Conservation (phyloP, 768 basidiomycete genomes). For the Rhizopogon vulgaris region DNA sequence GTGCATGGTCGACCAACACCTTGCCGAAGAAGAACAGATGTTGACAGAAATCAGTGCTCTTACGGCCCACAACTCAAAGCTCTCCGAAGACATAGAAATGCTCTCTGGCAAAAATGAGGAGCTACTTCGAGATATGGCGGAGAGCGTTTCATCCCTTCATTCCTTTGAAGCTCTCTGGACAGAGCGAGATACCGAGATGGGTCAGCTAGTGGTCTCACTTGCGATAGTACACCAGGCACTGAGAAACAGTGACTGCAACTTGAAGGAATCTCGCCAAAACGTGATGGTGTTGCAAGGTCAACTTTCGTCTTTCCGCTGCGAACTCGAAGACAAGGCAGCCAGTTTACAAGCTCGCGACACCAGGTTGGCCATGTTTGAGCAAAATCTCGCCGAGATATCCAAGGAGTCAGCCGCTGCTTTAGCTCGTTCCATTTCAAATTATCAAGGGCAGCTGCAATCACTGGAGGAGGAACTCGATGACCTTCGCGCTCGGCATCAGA, state of each 20-base stretch:
- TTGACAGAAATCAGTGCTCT: slow-evolving; percentile 9
- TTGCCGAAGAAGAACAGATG: neutral
- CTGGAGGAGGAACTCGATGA: slow-evolving; percentile 5
- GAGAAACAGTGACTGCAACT: slow-evolving; percentile 8
- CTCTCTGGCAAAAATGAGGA: slow-evolving; percentile 4
- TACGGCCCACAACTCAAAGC: slow-evolving; percentile 10
- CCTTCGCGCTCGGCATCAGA: neutral
- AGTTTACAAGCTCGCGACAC: slow-evolving; percentile 6
- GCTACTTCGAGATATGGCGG: neutral
- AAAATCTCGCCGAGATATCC: slow-evolving; percentile 5
- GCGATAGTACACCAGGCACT: slow-evolving; percentile 17
- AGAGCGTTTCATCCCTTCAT: neutral
- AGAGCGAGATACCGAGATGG: slow-evolving; percentile 4
- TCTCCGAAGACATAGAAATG: slow-evolving; percentile 11
- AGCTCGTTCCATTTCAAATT: slow-evolving; percentile 1
- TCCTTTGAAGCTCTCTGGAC: slow-evolving; percentile 9
- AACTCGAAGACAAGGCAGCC: slow-evolving; percentile 8
- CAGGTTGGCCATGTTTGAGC: slow-evolving; percentile 8
- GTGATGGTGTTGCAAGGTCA: slow-evolving; percentile 13
- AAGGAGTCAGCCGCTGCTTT: neutral
- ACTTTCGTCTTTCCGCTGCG: slow-evolving; percentile 8
- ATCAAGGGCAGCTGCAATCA: neutral
- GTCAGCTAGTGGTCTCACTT: slow-evolving; percentile 17
- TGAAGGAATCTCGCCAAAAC: slow-evolving; percentile 6
- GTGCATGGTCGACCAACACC: neutral